Base-by-base conservation (phyloP, 2,329 filamentous ascomycete species). In the Dendrostoma leiphaemia region DNA sequence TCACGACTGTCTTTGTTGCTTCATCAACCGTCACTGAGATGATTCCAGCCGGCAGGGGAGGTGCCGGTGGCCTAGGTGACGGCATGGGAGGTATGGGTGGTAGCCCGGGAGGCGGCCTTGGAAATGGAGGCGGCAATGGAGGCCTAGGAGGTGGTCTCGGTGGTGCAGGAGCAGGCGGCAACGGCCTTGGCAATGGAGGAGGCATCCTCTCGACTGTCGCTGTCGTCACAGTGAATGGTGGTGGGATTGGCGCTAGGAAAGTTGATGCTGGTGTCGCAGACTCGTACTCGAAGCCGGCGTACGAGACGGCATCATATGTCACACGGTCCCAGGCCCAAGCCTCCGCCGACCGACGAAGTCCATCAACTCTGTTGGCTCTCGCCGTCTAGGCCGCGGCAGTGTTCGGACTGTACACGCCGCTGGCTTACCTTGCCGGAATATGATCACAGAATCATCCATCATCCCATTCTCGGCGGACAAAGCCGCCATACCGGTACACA, bases 331-430 rank as follows among this genome's bases (percentile, higher is more conserved):
- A 38, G 24, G 46, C 34, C n/a, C 35, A 31, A 31, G 29, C 52
- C 35, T 37, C 56, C 52, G 28, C 45, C 23, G 38, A 46, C 47
- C 48, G 56, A 46, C 52, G 17, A 31, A 51, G 28, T 32, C 34
- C 45, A 46, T 52, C 52, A 53, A 50, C 49, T 53, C 49, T 56
- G 41, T 43, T 56, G 48, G 56, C 53, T 43, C 50, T 58, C 47
- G 53, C 50, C 51, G 53, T 53, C 53, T 58, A 56, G 56, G 48
- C 48, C 41, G 49, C 56, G 53, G 53, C 56, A 37, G 45, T 56
- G 53, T 56, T 56, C 37, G 53, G 53, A 53, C 24, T 53, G 46
- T 50, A 53, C 46, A 56, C 35, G 31, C 44, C 56, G 31, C 48
- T 58, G 44, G 40, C 32, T 45, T 32, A n/a, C 34, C 44, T 55